Conservation (phyloP, 495 filamentous ascomycete species). For the Talaromyces stipitatus region DNA sequence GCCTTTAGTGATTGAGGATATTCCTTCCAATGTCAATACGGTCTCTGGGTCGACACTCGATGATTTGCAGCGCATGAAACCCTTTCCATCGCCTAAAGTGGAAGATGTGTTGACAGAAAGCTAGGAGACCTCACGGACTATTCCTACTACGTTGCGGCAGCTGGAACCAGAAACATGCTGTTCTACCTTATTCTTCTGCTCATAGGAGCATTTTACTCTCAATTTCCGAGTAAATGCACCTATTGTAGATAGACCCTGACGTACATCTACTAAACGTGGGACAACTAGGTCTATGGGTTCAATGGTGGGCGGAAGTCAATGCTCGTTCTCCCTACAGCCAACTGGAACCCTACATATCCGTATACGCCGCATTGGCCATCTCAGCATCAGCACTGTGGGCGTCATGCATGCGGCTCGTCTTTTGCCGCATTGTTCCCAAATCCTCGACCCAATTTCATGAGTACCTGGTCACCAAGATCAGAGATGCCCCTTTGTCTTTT, state of each 20-base stretch:
- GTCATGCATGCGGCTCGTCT: constrained; percentile 9
- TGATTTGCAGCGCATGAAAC: not conserved
- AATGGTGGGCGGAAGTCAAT: constrained; percentile 16
- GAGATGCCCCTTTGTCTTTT: not conserved
- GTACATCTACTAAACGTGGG: not conserved
- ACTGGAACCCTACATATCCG: constrained; percentile 22
- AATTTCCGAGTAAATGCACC: constrained; percentile 1
- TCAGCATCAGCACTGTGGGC: constrained; percentile 61
- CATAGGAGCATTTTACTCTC: constrained; percentile 2
- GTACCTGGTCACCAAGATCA: not conserved
- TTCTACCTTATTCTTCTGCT: not conserved
- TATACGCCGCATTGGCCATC: not conserved
- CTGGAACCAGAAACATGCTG: not conserved
- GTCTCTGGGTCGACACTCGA: not conserved
- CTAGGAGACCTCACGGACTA: not conserved
- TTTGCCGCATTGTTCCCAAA: constrained; percentile 13
- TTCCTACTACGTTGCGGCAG: not conserved
- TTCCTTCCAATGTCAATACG: not conserved
- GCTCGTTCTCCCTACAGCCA: constrained; percentile 48
- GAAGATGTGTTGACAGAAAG: not conserved
- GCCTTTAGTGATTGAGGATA: not conserved
- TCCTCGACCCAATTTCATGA: constrained; percentile 14
- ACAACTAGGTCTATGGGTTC: constrained; percentile 6
- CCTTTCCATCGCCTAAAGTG: not conserved
- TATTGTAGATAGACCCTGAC: not conserved